Percentiles rank a stretch among this genome's conserved stretches.
Conservation (phyloP, 768 basidiomycete genomes). For the Strobilomyces dryophilus region DNA sequence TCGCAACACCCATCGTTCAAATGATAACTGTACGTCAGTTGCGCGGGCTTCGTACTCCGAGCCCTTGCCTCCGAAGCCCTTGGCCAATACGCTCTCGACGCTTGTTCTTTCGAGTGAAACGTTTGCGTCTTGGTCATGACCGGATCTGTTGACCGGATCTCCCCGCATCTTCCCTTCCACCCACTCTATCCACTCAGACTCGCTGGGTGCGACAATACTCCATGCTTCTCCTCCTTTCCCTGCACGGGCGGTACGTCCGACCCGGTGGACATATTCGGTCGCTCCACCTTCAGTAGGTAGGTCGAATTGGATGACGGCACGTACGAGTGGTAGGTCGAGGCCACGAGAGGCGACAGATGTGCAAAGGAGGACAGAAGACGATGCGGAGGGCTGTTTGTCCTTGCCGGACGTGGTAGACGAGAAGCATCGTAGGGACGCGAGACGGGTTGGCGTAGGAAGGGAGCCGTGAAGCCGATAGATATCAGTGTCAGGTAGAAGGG, state of each 20-base stretch:
- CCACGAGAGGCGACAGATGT: slow-evolving; percentile 99
- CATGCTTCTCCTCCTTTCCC: slow-evolving; percentile 96
- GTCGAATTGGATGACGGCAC: slow-evolving; percentile 94
- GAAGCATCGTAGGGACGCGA: slow-evolving; percentile 81
- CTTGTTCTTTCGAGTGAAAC: slow-evolving; percentile 55
- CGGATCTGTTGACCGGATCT: slow-evolving; percentile 29
- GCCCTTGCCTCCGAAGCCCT: slow-evolving; percentile 83
- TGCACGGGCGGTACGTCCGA: slow-evolving; percentile 94
- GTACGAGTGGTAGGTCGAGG: slow-evolving; percentile 90
- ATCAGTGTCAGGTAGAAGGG: slow-evolving; percentile 76
- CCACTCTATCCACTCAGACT: slow-evolving; percentile 89
- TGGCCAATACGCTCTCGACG: slow-evolving; percentile 66
- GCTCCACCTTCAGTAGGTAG: slow-evolving; percentile 95
- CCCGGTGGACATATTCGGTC: slow-evolving; percentile 95
- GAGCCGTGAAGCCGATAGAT: slow-evolving; percentile 94
- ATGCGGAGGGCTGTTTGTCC: slow-evolving; percentile 26
- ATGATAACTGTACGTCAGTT: slow-evolving; percentile 91
- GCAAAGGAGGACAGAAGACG: slow-evolving; percentile 79
- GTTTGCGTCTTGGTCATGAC: slow-evolving; percentile 32
- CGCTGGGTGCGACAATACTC: slow-evolving; percentile 86
- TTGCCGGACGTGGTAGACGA: slow-evolving; percentile 41
- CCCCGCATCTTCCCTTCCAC: slow-evolving; percentile 78
- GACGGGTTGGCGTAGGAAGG: slow-evolving; percentile 73
- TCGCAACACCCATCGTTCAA: slow-evolving; percentile 88
- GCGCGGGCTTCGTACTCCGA: slow-evolving; percentile 83